Evolutionary conservation across 208 protist species (phyloP), one percentile per base, ranked within the genome.

Genomic region (Angomonas desouzai): DNA sequence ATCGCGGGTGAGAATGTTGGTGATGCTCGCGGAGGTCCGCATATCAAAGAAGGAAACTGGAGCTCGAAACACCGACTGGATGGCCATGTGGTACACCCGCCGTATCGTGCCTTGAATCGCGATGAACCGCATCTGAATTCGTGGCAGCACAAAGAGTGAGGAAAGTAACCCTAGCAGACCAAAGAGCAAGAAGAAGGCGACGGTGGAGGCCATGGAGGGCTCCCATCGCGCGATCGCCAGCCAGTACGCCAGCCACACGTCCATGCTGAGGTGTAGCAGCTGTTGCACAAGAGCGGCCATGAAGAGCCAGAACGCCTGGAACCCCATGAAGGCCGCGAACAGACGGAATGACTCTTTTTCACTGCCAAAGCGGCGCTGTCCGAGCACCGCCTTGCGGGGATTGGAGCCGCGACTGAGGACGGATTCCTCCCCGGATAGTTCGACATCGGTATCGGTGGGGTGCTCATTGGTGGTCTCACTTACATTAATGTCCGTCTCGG

Each of bases 241-340:
- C 74, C 76, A 85, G n/a, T 80, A 55, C 55, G 67, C 74, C 13
- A 79, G 40, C 78, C 78, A 89, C 1, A 85, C 62, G 36, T 89
- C 79, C 25, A 75, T 45, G 38, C 72, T 62, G 6, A 80, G 61
- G 13, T 48, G 59, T 38, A 84, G 56, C 33, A 72, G 25, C 53
- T 89, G 79, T 43, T 89, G 79, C 0, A 77, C 20, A 3, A 74
- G 27, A 13, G 56, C 60, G 1, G 56, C 74, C 23, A 81, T 48
- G 20, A 83, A 57, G 0, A 85, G 63, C 74, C 77, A 83, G 51
- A 81, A 18, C 56, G 66, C 70, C 71, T 80, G 69, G 29, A 62
- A 51, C 20, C 77, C 81, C 71, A 88, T 76, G 45, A 82, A 84
- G 38, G 58, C 38, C 20, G 33, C 58, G 27, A 62, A 62, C 38